Evolutionary conservation across 495 filamentous ascomycete species (phyloP).

Genomic region (Entonaema liquescens): DNA sequence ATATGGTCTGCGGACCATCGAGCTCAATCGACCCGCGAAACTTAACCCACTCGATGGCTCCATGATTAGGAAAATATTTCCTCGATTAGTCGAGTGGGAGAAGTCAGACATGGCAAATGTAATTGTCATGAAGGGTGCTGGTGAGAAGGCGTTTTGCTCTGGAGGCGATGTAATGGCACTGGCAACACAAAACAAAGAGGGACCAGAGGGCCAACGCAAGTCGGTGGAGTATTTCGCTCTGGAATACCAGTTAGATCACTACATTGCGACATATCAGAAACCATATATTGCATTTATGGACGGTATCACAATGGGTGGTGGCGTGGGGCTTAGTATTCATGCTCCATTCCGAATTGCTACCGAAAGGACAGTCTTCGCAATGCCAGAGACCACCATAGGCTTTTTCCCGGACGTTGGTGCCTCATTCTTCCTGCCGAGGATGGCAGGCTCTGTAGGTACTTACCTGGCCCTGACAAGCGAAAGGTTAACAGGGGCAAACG

Average conservation of each 20-base stretch:
- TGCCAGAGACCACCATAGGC: slow-evolving; percentile 97
- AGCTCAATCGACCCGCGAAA: slow-evolving; percentile 92
- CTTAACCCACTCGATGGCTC: slow-evolving; percentile 90
- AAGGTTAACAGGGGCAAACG: slow-evolving; percentile 79
- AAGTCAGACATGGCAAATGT: slow-evolving; percentile 94
- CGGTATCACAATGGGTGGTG: slow-evolving; percentile 97
- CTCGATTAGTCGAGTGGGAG: slow-evolving; percentile 88
- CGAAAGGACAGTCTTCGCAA: slow-evolving; percentile 92
- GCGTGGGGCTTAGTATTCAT: slow-evolving; percentile 92
- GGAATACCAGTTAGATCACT: slow-evolving; percentile 94
- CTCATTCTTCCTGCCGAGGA: slow-evolving; percentile 90
- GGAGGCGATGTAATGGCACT: slow-evolving; percentile 89
- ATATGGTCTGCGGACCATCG: slow-evolving; percentile 89
- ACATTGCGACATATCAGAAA: slow-evolving; percentile 93
- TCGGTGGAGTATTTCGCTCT: slow-evolving; percentile 87
- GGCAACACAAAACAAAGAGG: slow-evolving; percentile 73
- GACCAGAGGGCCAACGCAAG: slow-evolving; percentile 69
- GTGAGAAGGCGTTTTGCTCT: slow-evolving; percentile 85
- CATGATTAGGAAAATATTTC: slow-evolving; percentile 92
- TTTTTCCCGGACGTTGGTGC: slow-evolving; percentile 98
- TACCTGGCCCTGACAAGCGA: slow-evolving; percentile 92
- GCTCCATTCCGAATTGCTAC: slow-evolving; percentile 97
- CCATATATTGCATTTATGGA: slow-evolving; percentile 97
- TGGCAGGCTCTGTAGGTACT: slow-evolving; percentile 84
- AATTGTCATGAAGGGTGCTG: slow-evolving; percentile 88